Base-by-base conservation (phyloP, 345 rosid species). In the Ricinus communis region DNA sequence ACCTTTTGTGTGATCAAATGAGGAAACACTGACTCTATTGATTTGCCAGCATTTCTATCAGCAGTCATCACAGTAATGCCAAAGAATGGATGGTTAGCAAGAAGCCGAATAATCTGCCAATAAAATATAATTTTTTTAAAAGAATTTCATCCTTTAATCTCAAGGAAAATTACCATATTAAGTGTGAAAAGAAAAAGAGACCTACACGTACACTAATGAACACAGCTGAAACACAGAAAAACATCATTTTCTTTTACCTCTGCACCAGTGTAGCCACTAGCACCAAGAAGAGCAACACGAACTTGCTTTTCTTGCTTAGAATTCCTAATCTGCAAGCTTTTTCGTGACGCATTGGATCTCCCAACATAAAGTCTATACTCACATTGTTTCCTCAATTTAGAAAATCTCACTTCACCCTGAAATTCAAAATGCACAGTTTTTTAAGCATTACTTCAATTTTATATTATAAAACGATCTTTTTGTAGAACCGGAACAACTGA, bases 201-300 rank as follows among this genome's bases (percentile, higher is more conserved):
- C 2, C 2, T 2, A 33, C 53, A 58, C 12, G 5, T 5, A 27
- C n/a, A 0, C 10, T 52, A 55, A 55, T 24, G 59, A 22, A 12
- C 59, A 55, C 8, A 55, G 16, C 31, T 14, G 24, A 49, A 65
- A 31, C 0, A 28, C 8, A 21, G 53, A 38, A 1, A 43, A n/a
- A 10, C 5, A 9, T 33, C 15, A 81, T 38, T 38, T 38, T 38
- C 5, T 38, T 38, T 38, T 38, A 95, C 99, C 99, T 96, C 98
- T 1, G 97, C 93, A 68, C 99, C 99, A 65, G 99, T 96, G 85
- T 96, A 95, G 33, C 99, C 99, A 76, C 99, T 95, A 31, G 98
- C 97, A 72, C 99, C 98, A 41, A 95, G 97, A 79, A 93, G 93
- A 60, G 94, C 99, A 57, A 93, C 78, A 22, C 88, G 83, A 81